Conservation (phyloP, 176 grass and related monocot species). For the Carex scoparia region DNA sequence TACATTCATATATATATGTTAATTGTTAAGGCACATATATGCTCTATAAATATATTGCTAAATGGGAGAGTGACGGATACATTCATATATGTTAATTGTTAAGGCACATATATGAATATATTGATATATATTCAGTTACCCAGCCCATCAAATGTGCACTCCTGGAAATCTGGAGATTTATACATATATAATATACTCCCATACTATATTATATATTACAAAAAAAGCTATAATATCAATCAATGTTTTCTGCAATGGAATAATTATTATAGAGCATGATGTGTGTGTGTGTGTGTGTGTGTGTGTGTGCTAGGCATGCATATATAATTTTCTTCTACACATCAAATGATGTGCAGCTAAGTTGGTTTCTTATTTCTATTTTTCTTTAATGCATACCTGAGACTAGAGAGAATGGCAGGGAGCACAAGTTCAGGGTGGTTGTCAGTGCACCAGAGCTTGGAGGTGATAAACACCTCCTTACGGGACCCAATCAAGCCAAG, state of each 20-base stretch:
- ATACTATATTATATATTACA: background rate
- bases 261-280: background rate
- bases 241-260: background rate
- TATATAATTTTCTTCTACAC: background rate
- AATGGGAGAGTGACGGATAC: background rate
- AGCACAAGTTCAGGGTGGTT: constrained; percentile 50
- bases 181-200: background rate
- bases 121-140: background rate
- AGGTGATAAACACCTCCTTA: constrained; percentile 60
- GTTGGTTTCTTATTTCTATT: background rate
- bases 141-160: background rate
- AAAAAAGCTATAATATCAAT: background rate
- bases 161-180: background rate
- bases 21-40: background rate
- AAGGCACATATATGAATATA: too few relatives aligned
- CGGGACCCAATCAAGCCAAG: constrained; percentile 40
- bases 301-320: too few relatives aligned
- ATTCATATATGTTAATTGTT: background rate
- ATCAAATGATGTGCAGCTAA: background rate
- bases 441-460: constrained; percentile 72
- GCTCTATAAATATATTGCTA: background rate
- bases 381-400: constrained; percentile 27
- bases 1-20: background rate
- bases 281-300: background rate
- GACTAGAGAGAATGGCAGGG: constrained; percentile 35